Percentiles rank a stretch among this genome's conserved stretches.
Evolutionary conservation across 2,329 filamentous ascomycete genomes (phyloP).

Genomic region (Clathrospora elynae): DNA sequence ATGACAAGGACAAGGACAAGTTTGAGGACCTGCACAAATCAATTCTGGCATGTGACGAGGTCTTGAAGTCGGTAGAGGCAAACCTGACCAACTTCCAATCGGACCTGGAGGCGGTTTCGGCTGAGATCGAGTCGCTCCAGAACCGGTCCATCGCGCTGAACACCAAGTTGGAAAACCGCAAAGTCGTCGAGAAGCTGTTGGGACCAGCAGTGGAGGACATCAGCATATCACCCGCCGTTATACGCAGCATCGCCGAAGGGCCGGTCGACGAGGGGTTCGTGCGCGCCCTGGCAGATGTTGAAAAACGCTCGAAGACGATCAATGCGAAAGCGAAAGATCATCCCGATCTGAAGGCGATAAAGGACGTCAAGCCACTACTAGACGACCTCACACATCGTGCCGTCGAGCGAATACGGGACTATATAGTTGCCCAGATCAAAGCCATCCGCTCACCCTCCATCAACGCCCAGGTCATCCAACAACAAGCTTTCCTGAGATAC

Average conservation of each 20-base stretch:
- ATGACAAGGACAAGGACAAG: slow-evolving; percentile 79
- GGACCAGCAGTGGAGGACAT: slow-evolving; percentile 91
- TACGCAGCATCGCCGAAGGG: slow-evolving; percentile 85
- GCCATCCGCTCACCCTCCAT: slow-evolving; percentile 92
- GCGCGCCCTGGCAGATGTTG: slow-evolving; percentile 79
- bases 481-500: slow-evolving; percentile 85
- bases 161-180: slow-evolving; percentile 83
- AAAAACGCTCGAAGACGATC: slow-evolving; percentile 74
- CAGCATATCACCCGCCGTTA: slow-evolving; percentile 80
- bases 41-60: slow-evolving; percentile 87
- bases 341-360: slow-evolving; percentile 70
- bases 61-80: slow-evolving; percentile 88
- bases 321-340: slow-evolving; percentile 68
- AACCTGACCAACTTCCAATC: slow-evolving; percentile 93
- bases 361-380: slow-evolving; percentile 83
- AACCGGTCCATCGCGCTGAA: slow-evolving; percentile 82
- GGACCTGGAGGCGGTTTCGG: slow-evolving; percentile 87
- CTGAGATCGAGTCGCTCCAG: slow-evolving; percentile 93
- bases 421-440: slow-evolving; percentile 92
- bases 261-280: slow-evolving; percentile 90
- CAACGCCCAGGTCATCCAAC: slow-evolving; percentile 95
- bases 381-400: slow-evolving; percentile 86
- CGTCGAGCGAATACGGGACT: slow-evolving; percentile 92
- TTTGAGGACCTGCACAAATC: slow-evolving; percentile 91
- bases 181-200: slow-evolving; percentile 83